Conservation (phyloP, 2,329 filamentous ascomycete species). For the Paraphoma chrysanthemicola region DNA sequence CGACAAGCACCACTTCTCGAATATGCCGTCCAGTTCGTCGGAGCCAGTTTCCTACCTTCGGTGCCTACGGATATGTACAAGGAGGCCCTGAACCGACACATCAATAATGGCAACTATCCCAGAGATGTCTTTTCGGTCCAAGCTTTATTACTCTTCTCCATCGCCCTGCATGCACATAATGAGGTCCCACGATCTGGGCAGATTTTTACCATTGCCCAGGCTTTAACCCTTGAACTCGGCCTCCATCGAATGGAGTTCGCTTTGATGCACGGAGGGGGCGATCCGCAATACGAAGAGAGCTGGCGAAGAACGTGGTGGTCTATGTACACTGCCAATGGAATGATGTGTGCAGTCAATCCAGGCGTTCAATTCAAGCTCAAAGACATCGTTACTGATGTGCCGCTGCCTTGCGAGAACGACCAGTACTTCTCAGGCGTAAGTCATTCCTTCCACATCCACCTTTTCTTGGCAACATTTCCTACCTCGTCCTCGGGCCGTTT, state of each 20-base stretch:
- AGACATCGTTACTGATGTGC: slow-evolving; percentile 71
- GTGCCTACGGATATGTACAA: slow-evolving; percentile 55
- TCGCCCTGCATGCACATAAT: slow-evolving; percentile 79
- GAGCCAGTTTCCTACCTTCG: slow-evolving; percentile 60
- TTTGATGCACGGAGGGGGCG: slow-evolving; percentile 66
- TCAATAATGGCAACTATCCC: slow-evolving; percentile 38
- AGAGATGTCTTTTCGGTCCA: slow-evolving; percentile 70
- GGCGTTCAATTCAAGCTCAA: slow-evolving; percentile 74
- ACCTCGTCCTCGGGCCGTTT: slow-evolving; percentile 6
- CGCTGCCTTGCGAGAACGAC: slow-evolving; percentile 82
- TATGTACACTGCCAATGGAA: slow-evolving; percentile 79
- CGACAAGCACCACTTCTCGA: slow-evolving; percentile 53
- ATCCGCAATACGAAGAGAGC: slow-evolving; percentile 77
- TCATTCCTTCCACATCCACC: slow-evolving; percentile 8
- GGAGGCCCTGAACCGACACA: slow-evolving; percentile 41
- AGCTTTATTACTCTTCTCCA: slow-evolving; percentile 76
- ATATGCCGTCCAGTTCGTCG: slow-evolving; percentile 64
- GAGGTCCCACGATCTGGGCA: slow-evolving; percentile 72
- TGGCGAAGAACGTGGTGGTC: slow-evolving; percentile 94
- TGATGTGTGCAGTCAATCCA: slow-evolving; percentile 81
- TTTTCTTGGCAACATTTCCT: slow-evolving; percentile 23
- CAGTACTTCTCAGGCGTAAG: slow-evolving; percentile 62
- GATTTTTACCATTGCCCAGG: slow-evolving; percentile 71
- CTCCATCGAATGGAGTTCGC: slow-evolving; percentile 76
- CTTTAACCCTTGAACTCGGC: slow-evolving; percentile 76